Conservation (phyloP, 352 stramenopile species). For the Globisporangium perplexum region DNA sequence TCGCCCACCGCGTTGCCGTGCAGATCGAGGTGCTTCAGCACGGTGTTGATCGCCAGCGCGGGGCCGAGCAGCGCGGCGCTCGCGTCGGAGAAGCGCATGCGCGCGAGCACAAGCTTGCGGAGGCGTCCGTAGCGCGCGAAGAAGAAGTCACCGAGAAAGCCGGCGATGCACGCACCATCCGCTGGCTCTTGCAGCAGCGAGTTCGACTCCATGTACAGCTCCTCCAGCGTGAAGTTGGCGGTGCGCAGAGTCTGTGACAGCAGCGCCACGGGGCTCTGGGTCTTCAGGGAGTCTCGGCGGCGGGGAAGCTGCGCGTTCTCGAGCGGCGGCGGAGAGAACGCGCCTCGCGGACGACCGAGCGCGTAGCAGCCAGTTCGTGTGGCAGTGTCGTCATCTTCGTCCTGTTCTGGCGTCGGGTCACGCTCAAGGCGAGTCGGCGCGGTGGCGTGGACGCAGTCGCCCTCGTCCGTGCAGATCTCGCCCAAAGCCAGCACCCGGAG, state of each 20-base stretch:
- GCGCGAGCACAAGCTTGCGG: slow-evolving; percentile 29
- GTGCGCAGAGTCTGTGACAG: slow-evolving; percentile 35
- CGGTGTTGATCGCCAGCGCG: slow-evolving; percentile 53
- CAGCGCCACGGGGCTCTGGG: slow-evolving; percentile 21
- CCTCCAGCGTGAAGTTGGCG: slow-evolving; percentile 54
- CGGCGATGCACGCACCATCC: slow-evolving; percentile 30
- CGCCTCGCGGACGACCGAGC: too few relatives aligned
- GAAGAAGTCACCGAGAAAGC: slow-evolving; percentile 64
- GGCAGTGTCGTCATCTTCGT: background rate
- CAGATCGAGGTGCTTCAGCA: slow-evolving; percentile 46
- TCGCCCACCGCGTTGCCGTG: slow-evolving; percentile 54
- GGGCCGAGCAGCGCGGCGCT: slow-evolving; percentile 28
- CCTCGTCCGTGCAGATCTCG: slow-evolving; percentile 11
- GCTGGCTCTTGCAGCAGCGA: slow-evolving; percentile 17
- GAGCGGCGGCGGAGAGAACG: too few relatives aligned
- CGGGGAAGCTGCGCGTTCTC: background rate
- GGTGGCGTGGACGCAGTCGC: background rate
- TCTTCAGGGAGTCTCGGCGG: background rate
- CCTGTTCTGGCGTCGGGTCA: slow-evolving; percentile 7
- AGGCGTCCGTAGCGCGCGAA: slow-evolving; percentile 65
- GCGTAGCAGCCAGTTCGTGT: background rate
- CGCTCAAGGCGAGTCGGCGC: background rate
- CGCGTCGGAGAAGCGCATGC: slow-evolving; percentile 38
- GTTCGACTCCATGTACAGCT: slow-evolving; percentile 59
- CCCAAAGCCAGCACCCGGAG: slow-evolving; percentile 41